Evolutionary conservation across 441 rosid species (phyloP).

Genomic region (Populus hybrid): DNA sequence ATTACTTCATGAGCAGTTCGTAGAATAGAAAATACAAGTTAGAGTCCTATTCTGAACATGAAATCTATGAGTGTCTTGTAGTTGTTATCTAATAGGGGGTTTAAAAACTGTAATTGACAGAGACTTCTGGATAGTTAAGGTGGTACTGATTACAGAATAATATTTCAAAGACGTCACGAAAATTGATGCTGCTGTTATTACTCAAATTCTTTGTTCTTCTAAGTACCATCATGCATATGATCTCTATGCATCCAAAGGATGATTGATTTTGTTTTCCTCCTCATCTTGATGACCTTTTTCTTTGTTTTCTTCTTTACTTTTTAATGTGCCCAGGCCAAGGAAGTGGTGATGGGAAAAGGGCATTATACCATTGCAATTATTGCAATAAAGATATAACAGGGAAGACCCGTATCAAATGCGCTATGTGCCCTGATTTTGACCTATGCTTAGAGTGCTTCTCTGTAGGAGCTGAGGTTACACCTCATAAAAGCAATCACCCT

Average conservation of each 20-base stretch:
- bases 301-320: neutral
- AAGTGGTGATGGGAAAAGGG: constrained; percentile 67
- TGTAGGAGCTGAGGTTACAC: constrained; percentile 86
- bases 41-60: neutral
- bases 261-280: neutral
- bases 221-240: neutral
- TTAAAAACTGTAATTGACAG: neutral
- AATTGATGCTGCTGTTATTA: neutral
- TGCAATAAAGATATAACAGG: constrained; percentile 95
- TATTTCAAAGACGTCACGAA: neutral
- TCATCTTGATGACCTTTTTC: neutral
- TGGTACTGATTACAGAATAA: neutral
- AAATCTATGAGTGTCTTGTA: neutral
- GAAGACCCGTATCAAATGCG: constrained; percentile 87
- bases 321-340: constrained; percentile 56
- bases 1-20: neutral
- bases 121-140: neutral
- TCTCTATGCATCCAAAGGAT: neutral
- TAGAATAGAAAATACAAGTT: neutral
- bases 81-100: neutral
- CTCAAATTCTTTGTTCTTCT: neutral
- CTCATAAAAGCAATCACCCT: constrained; percentile 76
- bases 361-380: constrained; percentile 87
- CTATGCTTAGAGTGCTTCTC: constrained; percentile 93
- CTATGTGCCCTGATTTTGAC: constrained; percentile 87